Evolutionary conservation across 2,329 filamentous ascomycete species (phyloP).

Genomic region (Paecilomyces niveus): DNA sequence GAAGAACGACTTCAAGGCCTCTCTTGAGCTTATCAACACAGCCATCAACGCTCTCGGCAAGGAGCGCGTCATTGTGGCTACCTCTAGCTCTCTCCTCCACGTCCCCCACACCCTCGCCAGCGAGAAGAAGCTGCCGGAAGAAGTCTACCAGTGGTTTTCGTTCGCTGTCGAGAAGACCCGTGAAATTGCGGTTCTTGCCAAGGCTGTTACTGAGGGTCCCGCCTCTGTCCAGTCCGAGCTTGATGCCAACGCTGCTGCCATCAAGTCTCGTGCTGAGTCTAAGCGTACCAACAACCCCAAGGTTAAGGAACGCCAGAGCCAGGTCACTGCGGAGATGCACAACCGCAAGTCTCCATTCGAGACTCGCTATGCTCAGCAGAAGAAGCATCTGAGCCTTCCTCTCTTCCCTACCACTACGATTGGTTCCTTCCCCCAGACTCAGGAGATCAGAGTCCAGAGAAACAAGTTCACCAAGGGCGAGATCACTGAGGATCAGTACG

Average conservation of each 20-base stretch:
- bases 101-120: conserved; percentile 95
- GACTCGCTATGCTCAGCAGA: conserved; percentile 76
- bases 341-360: conserved; percentile 89
- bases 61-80: conserved; percentile 94
- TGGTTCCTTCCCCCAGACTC: conserved; percentile 98
- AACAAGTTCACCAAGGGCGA: conserved; percentile 99
- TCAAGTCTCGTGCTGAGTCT: conserved; percentile 84
- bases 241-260: conserved; percentile 93
- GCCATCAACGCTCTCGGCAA: conserved; percentile 95
- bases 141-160: conserved; percentile 97
- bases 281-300: conserved; percentile 93
- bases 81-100: conserved; percentile 95
- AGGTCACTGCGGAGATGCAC: conserved; percentile 78
- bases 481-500: conserved; percentile 86
- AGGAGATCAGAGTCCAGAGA: conserved; percentile 92
- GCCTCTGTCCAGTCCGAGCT: conserved; percentile 79
- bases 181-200: conserved; percentile 88
- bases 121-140: conserved; percentile 95
- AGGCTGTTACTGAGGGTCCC: conserved; percentile 90
- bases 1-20: conserved; percentile 98
- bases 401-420: conserved; percentile 99
- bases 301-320: conserved; percentile 93
- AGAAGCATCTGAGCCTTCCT: conserved; percentile 86
- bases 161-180: conserved; percentile 92
- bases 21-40: conserved; percentile 82